Percentiles rank a stretch among this genome's conserved stretches.
These are phyloP conservation scores for Elaeis oleifera DNA, from an alignment of 202 grass and related monocot genomes.

Conservation along the genomic window DNA sequence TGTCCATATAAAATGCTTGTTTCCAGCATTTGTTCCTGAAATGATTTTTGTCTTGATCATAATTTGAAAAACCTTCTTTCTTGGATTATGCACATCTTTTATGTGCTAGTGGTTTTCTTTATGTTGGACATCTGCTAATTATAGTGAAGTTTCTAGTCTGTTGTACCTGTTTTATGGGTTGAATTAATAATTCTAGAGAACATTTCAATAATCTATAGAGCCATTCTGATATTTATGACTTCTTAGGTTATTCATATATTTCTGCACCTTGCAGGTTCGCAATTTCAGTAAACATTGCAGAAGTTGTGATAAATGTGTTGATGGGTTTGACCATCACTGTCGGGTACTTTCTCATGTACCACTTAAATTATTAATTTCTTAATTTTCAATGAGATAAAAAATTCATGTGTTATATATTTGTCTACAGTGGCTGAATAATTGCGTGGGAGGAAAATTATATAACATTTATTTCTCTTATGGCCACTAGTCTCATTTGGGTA, in stretches of 20 bases:
- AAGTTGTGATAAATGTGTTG: constrained; percentile 99
- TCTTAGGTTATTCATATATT: background rate
- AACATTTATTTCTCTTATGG: constrained; percentile 86
- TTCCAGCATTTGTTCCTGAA: no score
- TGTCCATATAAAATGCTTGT: no score
- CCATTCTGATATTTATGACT: background rate
- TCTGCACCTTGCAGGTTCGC: constrained; percentile 48
- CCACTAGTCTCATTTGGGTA: constrained; percentile 87
- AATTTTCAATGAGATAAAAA: constrained; percentile 4
- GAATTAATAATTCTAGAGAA: no score
- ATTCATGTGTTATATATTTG: constrained; percentile 24
- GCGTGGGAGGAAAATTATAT: constrained; percentile 96
- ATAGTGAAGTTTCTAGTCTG: no score
- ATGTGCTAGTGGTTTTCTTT: no score
- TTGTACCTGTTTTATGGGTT: no score
- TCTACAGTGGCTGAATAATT: constrained; percentile 96
- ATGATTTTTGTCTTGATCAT: no score
- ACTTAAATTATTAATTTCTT: background rate
- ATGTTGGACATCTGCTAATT: no score
- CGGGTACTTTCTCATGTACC: constrained; percentile 45
- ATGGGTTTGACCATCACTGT: constrained; percentile 99
- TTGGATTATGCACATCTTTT: no score
- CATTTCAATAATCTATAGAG: no score
- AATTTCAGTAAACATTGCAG: constrained; percentile 98
- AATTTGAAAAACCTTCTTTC: no score